A percentile compares a stretch with the other conserved stretches of the same genome.
Evolutionary conservation across 768 basidiomycete species (phyloP).

Genomic region (Calocera viscosa): DNA sequence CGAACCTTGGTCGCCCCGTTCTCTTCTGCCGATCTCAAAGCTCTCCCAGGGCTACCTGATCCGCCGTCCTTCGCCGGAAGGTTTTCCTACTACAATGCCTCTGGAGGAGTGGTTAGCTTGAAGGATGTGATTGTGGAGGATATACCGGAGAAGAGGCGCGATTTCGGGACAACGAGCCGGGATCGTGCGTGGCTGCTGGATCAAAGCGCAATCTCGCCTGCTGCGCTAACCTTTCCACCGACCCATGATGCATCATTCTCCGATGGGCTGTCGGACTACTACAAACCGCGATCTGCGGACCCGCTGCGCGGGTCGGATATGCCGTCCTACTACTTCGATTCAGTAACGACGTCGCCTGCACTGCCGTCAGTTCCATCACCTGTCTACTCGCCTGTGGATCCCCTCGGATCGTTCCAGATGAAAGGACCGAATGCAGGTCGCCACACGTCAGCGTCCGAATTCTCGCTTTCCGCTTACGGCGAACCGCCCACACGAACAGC

Average conservation of each 20-base stretch:
- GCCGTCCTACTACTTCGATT: neutral
- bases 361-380: neutral
- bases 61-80: neutral
- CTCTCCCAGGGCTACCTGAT: neutral
- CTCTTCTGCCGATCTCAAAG: neutral
- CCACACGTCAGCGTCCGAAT: neutral
- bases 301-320: neutral
- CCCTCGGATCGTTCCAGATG: neutral
- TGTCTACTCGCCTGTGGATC: neutral
- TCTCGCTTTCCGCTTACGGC: neutral
- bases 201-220: conserved; percentile 1
- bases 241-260: neutral
- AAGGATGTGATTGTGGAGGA: conserved; percentile 4
- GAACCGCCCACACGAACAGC: neutral
- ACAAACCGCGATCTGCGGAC: neutral
- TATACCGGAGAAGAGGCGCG: neutral
- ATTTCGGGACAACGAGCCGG: neutral
- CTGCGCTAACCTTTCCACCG: neutral
- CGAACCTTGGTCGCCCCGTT: neutral
- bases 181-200: neutral
- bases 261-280: conserved; percentile 1
- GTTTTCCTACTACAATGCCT: neutral
- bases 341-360: neutral
- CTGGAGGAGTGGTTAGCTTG: neutral
- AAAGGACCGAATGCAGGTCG: no score